Conservation (phyloP, 164 flowering plant genomes). For the Tetracentron sinense region DNA sequence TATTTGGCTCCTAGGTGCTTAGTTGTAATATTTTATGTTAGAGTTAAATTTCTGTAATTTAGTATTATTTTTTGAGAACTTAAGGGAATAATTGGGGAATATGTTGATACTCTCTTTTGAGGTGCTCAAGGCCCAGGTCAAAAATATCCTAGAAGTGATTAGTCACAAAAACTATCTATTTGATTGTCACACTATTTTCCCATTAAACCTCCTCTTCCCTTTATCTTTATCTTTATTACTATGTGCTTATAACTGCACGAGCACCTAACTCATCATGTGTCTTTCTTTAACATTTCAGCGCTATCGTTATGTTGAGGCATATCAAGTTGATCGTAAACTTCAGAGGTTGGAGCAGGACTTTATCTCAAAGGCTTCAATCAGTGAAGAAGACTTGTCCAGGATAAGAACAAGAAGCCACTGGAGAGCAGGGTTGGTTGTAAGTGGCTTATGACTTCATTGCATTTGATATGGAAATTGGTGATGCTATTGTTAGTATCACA, state of each 20-base stretch:
- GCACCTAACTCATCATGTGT: background rate
- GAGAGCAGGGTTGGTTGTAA: constrained; percentile 83
- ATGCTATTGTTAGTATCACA: background rate
- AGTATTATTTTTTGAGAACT: no score
- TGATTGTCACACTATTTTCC: no score
- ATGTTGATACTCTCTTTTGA: no score
- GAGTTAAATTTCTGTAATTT: no score
- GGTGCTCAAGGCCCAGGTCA: no score
- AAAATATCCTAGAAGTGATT: no score
- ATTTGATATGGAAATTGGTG: constrained; percentile 5
- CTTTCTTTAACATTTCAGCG: constrained; percentile 50
- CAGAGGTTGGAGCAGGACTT: constrained; percentile 57
- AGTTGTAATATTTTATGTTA: no score
- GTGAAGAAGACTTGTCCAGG: constrained; percentile 44
- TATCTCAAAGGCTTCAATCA: constrained; percentile 34
- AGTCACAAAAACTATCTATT: no score
- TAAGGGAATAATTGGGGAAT: no score
- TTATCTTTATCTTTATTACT: background rate
- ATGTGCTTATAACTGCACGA: background rate
- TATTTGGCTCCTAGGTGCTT: no score
- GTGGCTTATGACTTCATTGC: constrained; percentile 20
- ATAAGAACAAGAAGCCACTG: constrained; percentile 52
- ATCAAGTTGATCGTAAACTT: constrained; percentile 59
- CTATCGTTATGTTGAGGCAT: constrained; percentile 72
- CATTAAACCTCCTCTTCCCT: background rate